phyloP scores from a whole-genome alignment of 192 early-diverging fungal genomes.

The Backusella australiensis region DNA sequence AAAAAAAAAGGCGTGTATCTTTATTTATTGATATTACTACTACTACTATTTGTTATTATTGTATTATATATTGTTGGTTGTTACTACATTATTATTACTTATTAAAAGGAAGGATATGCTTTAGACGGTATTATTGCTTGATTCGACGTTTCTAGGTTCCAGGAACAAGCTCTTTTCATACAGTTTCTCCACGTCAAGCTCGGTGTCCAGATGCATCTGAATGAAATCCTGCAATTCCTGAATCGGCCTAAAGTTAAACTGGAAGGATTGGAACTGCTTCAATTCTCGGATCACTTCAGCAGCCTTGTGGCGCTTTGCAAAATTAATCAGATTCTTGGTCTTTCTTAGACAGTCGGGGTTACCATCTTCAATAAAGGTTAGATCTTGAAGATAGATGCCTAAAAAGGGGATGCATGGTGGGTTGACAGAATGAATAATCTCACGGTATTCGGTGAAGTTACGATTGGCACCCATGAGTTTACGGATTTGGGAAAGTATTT shows the following conservation, averaged over 20 bases:
- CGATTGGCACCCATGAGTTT: constrained; percentile 67
- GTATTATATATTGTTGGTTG: background rate
- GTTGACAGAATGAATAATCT: constrained; percentile 69
- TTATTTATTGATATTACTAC: too few species aligned
- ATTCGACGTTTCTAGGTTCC: constrained; percentile 58
- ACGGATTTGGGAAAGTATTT: constrained; percentile 54
- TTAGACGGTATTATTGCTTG: background rate
- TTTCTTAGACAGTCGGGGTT: constrained; percentile 66
- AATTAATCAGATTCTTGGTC: constrained; percentile 77
- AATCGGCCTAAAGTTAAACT: constrained; percentile 72
- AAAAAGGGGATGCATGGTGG: constrained; percentile 75
- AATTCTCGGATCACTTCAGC: constrained; percentile 89
- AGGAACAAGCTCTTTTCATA: constrained; percentile 74
- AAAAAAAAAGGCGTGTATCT: too few species aligned
- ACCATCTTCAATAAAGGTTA: constrained; percentile 84
- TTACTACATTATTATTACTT: background rate
- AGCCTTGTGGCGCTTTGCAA: constrained; percentile 82
- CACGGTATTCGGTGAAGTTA: constrained; percentile 76
- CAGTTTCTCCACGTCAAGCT: constrained; percentile 66
- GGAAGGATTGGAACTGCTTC: constrained; percentile 83
- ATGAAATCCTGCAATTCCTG: constrained; percentile 83
- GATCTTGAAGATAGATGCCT: constrained; percentile 77
- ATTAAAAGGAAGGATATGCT: background rate
- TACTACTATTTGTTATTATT: too few species aligned
- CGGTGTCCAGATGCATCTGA: constrained; percentile 61